These are phyloP conservation scores for Blastocrithidia nonstop DNA, from an alignment of 208 protist species.

Conservation along the genomic window DNA sequence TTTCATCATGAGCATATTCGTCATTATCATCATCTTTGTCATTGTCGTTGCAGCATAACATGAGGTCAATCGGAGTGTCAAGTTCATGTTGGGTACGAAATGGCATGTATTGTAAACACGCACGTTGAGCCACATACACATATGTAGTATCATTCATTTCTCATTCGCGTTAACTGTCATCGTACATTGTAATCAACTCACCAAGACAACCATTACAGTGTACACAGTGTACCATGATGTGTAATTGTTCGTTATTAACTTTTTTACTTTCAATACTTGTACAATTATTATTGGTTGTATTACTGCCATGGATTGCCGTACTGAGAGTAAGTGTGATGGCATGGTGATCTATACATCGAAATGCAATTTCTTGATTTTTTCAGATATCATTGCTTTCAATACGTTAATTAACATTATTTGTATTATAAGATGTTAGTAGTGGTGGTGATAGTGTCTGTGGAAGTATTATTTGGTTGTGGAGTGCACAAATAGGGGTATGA, in stretches of 20 bases:
- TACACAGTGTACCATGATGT: slow-evolving; percentile 32
- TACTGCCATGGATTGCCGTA: slow-evolving; percentile 7
- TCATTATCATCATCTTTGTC: slow-evolving; percentile 2
- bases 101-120: slow-evolving; percentile 26
- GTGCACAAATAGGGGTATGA: slow-evolving; percentile 27
- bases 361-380: slow-evolving; percentile 14
- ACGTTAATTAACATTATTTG: neutral
- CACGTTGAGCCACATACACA: slow-evolving; percentile 48
- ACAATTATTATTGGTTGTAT: neutral
- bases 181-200: slow-evolving; percentile 7
- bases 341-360: slow-evolving; percentile 19
- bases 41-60: neutral
- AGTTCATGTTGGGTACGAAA: slow-evolving; percentile 8
- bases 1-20: no score
- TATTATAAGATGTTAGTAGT: neutral
- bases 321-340: slow-evolving; percentile 17
- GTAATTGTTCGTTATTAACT: neutral
- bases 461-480: slow-evolving; percentile 28
- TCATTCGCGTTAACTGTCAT: neutral
- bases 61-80: slow-evolving; percentile 7
- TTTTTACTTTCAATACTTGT: neutral
- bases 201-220: slow-evolving; percentile 59
- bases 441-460: no score
- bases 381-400: neutral
- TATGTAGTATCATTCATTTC: no score